Conservation (phyloP, 1,284 basidiomycete species). For the Polyporus tsugae region DNA sequence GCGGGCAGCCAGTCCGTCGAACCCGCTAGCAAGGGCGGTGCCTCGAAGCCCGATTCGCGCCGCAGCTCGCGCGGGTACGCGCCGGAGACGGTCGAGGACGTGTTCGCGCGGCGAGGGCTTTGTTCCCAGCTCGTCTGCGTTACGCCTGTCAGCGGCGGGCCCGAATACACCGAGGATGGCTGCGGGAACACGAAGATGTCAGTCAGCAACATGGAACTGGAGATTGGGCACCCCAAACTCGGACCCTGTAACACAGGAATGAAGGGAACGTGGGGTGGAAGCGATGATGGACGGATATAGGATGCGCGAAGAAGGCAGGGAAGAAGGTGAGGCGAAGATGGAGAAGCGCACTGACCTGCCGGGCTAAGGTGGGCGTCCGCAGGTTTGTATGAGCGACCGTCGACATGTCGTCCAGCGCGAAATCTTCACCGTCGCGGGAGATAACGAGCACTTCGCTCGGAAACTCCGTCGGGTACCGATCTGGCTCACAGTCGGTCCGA, state of each 20-base stretch:
- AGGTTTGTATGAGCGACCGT: slow-evolving; percentile 17
- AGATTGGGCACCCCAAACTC: background rate
- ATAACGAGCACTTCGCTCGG: slow-evolving; percentile 32
- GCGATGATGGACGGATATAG: too few species aligned
- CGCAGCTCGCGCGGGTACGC: slow-evolving; percentile 31
- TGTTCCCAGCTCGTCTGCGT: slow-evolving; percentile 9
- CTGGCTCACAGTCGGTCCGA: background rate
- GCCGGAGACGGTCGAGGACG: slow-evolving; percentile 29
- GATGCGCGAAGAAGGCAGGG: slow-evolving; percentile 14
- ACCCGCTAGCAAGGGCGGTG: slow-evolving; percentile 1
- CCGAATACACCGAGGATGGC: slow-evolving; percentile 15
- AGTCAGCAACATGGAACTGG: background rate
- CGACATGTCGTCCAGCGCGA: slow-evolving; percentile 20
- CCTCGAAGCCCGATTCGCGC: slow-evolving; percentile 20
- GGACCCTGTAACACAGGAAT: background rate
- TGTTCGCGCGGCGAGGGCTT: slow-evolving; percentile 27
- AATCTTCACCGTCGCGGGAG: slow-evolving; percentile 34
- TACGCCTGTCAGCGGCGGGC: slow-evolving; percentile 5
- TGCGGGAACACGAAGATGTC: background rate
- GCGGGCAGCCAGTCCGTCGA: background rate
- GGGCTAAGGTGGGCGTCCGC: slow-evolving; percentile 7
- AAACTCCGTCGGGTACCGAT: background rate
- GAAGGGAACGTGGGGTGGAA: background rate
- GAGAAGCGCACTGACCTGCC: slow-evolving; percentile 20
- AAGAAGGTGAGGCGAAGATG: background rate